Base-by-base conservation (phyloP, 495 filamentous ascomycete species). In the Chaetomium cochliodes region DNA sequence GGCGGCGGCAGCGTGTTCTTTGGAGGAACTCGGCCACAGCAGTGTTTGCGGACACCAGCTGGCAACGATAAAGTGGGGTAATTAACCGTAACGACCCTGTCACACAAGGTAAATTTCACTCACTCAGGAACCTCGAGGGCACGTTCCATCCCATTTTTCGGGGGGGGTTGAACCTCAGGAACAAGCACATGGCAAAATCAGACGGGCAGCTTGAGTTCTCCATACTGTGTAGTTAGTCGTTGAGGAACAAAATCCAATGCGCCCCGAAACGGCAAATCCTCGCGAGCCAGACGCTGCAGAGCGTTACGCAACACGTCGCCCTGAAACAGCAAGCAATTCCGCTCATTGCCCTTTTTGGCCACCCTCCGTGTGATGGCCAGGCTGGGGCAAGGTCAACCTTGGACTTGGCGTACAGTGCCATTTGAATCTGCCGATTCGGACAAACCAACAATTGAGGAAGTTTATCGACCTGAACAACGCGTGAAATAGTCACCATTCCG, bases 341-440 rank as follows among this genome's bases (percentile, higher is more conserved):
- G 6, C 51, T 47, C 51, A 20, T 63, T 63, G 39, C 60, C 60
- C 47, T 41, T 55, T 63, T 63, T 54, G 60, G 60, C 60, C 37
- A 55, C 22, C 39, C 23, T 63, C 51, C 51, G 60, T 30, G 26
- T 46, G 33, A 33, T 47, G 56, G 50, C 60, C 60, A 47, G 44
- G 60, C 60, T 47, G 1, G 60, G 60, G 47, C 50, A 55, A 54
- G 9, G 49, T 42, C 33, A 56, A 56, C 12, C 25, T 41, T 26
- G 6, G n/a, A 41, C 53, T 23, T 50, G 25, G 26, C 25, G 20
- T 33, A n/a, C 20, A 26, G 33, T 37, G 33, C 4, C 9, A 28
- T 25, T 44, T 2, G 46, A 23, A 50, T 6, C 33, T 9, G 46
- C n/a, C 23, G 28, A 28, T 59, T 59, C 13, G 18, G 28, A 60